Evolutionary conservation across 2,329 filamentous ascomycete genomes (phyloP), one percentile per base, ranked within the genome.

Genomic region (Arthroderma sp.): DNA sequence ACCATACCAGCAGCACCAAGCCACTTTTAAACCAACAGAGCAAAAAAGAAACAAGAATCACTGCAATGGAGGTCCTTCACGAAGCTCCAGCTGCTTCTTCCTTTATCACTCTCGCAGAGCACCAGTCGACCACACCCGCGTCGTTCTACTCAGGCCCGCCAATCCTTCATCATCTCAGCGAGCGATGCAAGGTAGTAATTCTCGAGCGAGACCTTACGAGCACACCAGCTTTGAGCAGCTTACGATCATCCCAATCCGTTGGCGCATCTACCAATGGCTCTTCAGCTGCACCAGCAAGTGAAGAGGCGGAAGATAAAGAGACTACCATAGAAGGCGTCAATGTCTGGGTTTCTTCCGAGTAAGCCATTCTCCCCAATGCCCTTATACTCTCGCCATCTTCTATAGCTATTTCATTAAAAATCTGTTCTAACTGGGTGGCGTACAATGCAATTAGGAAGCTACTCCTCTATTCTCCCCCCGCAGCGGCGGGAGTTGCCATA

Each of bases 331-430:
- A 63, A 8, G 59, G 54, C 7, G 52, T 71, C 4, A 62, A 68
- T 47, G 54, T 66, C 11, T 71, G 67, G 64, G 67, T 70, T n/a
- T 68, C 68, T 36, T 69, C 68, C 28, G 65, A 69, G 68, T 71
- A 57, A 50, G 61, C 53, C 6, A 3, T 22, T n/a, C 29, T n/a
- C 28, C n/a, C 2, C 15, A 22, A 22, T 22, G 15, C 15, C 15
- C 15, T 22, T 22, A 22, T 22, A 9, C 29, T 27, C 38, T 45
- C 36, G 27, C 15, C 27, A 15, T 38, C 33, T 27, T 32, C 29
- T 5, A 29, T n/a, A 37, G 42, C 42, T 37, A 39, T 6, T 38
- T 11, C 29, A 9, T 34, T 11, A 3, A 34, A 9, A 9, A 9
- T 29, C 15, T 22, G 15, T 22, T 22, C 15, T 22, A 22, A n/a